These are phyloP conservation scores for Fusarium newnesense DNA, from an alignment of 2,329 filamentous ascomycete species.

Conservation along the genomic window DNA sequence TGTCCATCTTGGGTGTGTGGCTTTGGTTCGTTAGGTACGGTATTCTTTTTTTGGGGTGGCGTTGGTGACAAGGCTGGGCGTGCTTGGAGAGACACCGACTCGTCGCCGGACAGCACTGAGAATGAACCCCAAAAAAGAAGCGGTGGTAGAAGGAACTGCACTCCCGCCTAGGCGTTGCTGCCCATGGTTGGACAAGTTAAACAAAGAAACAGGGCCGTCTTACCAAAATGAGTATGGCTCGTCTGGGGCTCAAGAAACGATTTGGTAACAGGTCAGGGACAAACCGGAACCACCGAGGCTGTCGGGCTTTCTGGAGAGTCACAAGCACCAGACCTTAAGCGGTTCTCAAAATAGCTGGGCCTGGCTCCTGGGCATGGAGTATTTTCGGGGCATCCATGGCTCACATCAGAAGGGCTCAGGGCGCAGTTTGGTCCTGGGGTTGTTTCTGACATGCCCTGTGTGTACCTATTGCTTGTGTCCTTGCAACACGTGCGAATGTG, in stretches of 20 bases:
- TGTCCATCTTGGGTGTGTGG: constrained; percentile 15
- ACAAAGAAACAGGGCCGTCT: constrained; percentile 35
- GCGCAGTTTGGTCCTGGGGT: constrained; percentile 25
- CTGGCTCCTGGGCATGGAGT: neutral
- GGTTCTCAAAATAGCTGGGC: constrained; percentile 32
- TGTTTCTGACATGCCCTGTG: constrained; percentile 26
- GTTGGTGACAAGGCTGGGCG: constrained; percentile 26
- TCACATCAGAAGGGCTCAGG: constrained; percentile 19
- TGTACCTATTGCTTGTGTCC: constrained; percentile 17
- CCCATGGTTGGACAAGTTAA: constrained; percentile 31
- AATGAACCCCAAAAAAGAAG: constrained; percentile 25
- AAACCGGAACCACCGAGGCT: constrained; percentile 40
- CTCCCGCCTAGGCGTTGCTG: constrained; percentile 17
- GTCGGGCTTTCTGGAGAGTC: constrained; percentile 18
- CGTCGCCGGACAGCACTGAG: constrained; percentile 18
- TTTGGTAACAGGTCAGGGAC: constrained; percentile 44
- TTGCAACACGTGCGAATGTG: constrained; percentile 17
- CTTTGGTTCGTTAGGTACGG: constrained; percentile 24
- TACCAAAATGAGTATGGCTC: constrained; percentile 32
- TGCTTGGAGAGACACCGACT: constrained; percentile 30
- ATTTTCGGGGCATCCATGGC: constrained; percentile 25
- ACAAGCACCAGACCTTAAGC: constrained; percentile 20
- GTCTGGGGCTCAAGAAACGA: constrained; percentile 38
- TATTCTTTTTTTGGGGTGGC: constrained; percentile 40
- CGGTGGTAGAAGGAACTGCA: constrained; percentile 19